These are phyloP conservation scores for Alternaria sp. DNA, from an alignment of 2,329 filamentous ascomycete species.

Conservation along the genomic window DNA sequence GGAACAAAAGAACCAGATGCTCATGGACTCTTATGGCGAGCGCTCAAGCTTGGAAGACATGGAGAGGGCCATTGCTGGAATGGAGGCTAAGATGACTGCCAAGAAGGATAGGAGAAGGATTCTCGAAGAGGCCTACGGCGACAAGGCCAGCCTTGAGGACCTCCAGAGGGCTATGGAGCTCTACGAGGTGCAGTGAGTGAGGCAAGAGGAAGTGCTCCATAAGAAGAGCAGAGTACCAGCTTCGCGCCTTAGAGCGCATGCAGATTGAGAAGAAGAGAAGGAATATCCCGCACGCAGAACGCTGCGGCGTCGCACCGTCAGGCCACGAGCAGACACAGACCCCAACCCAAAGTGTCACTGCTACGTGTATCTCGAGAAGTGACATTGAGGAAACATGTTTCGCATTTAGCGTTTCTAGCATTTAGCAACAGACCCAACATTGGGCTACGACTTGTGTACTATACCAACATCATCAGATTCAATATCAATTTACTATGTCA, in stretches of 20 bases:
- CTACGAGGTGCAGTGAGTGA: conserved; percentile 53
- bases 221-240: conserved; percentile 15
- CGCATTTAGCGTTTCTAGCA: conserved; percentile 7
- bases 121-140: conserved; percentile 58
- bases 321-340: conserved; percentile 10
- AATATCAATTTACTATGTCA: background rate
- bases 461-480: conserved; percentile 3
- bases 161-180: conserved; percentile 56
- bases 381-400: conserved; percentile 7
- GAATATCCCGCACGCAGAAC: conserved; percentile 16
- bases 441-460: conserved; percentile 5
- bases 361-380: conserved; percentile 21
- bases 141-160: conserved; percentile 54
- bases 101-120: conserved; percentile 49
- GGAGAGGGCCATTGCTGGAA: conserved; percentile 40
- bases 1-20: conserved; percentile 41
- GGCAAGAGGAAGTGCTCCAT: background rate
- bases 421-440: conserved; percentile 1
- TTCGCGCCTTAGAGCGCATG: conserved; percentile 10
- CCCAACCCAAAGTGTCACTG: conserved; percentile 1
- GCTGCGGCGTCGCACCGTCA: conserved; percentile 23
- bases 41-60: conserved; percentile 46
- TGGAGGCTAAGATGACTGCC: conserved; percentile 38
- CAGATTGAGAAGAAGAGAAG: conserved; percentile 8
- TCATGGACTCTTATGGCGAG: conserved; percentile 44